phyloP scores from a whole-genome alignment of 352 stramenopile species.

The Blastocystis sp. region DNA sequence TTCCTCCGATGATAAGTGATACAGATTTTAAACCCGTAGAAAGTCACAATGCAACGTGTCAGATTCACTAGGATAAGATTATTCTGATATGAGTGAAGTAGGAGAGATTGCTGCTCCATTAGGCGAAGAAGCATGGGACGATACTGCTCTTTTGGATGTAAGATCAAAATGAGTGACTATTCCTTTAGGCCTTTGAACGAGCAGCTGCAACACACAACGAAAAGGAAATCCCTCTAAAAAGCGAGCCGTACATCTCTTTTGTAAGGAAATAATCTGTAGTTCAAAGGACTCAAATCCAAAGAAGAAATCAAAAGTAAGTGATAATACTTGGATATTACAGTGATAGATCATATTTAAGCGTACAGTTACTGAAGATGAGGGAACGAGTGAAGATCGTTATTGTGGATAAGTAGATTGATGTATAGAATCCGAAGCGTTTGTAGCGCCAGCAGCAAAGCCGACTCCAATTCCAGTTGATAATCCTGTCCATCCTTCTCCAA shows the following conservation, averaged over 20 bases:
- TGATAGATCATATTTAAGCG: slow-evolving; percentile 51
- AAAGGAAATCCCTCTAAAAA: neutral
- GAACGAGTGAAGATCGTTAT: neutral
- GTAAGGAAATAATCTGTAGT: neutral
- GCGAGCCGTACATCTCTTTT: neutral
- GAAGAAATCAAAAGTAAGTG: slow-evolving; percentile 8
- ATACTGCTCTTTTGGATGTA: slow-evolving; percentile 34
- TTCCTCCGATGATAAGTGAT: too few species aligned
- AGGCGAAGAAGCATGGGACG: slow-evolving; percentile 21
- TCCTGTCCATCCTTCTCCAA: neutral
- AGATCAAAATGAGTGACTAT: neutral
- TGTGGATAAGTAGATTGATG: neutral
- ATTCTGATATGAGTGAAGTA: neutral
- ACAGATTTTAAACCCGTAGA: too few species aligned
- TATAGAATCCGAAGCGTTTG: neutral
- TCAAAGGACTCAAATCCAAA: neutral
- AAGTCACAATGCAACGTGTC: too few species aligned
- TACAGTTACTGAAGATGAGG: neutral
- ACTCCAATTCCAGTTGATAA: neutral
- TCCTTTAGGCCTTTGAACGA: slow-evolving; percentile 37
- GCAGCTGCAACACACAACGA: neutral
- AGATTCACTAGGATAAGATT: neutral
- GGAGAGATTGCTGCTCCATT: slow-evolving; percentile 45
- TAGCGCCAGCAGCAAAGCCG: neutral
- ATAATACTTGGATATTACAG: neutral